Evolutionary conservation across 441 rosid genomes (phyloP).

Genomic region (Euphorbia celastroides): DNA sequence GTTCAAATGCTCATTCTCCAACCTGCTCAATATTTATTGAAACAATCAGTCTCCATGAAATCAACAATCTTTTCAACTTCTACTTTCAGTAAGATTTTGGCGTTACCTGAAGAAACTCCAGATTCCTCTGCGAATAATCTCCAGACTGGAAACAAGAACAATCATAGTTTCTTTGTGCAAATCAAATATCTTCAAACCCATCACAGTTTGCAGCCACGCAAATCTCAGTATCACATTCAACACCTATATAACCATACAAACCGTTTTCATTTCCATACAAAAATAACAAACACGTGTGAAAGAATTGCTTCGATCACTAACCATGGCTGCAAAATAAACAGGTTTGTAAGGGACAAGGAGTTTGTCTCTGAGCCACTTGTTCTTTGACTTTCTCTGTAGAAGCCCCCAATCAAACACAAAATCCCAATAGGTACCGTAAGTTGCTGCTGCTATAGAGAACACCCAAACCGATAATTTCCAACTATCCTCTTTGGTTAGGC

Average conservation of each 20-base stretch:
- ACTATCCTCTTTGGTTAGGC: constrained; percentile 22
- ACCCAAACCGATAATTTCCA: constrained; percentile 48
- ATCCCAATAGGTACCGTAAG: constrained; percentile 63
- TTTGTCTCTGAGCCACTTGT: constrained; percentile 70
- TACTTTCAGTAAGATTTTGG: not conserved
- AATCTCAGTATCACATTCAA: constrained; percentile 71
- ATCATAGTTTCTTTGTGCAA: constrained; percentile 42
- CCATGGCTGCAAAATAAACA: constrained; percentile 57
- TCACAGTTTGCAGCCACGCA: constrained; percentile 79
- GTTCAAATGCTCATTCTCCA: constrained; percentile 94
- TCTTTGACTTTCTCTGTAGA: constrained; percentile 43
- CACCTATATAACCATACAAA: constrained; percentile 32
- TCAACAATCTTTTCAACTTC: not conserved
- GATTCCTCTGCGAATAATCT: constrained; percentile 89
- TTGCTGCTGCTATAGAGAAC: constrained; percentile 45
- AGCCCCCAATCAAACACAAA: constrained; percentile 76
- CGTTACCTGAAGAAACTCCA: constrained; percentile 94
- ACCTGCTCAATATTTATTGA: constrained; percentile 32
- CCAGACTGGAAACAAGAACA: constrained; percentile 74
- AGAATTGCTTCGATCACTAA: constrained; percentile 17
- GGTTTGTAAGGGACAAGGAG: constrained; percentile 51
- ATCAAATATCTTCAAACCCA: constrained; percentile 33
- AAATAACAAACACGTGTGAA: not conserved
- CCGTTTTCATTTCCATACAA: not conserved
- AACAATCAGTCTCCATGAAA: not conserved